phyloP scores from a whole-genome alignment of 148 eudicot genomes.

The Vaccinium vitisidaea region DNA sequence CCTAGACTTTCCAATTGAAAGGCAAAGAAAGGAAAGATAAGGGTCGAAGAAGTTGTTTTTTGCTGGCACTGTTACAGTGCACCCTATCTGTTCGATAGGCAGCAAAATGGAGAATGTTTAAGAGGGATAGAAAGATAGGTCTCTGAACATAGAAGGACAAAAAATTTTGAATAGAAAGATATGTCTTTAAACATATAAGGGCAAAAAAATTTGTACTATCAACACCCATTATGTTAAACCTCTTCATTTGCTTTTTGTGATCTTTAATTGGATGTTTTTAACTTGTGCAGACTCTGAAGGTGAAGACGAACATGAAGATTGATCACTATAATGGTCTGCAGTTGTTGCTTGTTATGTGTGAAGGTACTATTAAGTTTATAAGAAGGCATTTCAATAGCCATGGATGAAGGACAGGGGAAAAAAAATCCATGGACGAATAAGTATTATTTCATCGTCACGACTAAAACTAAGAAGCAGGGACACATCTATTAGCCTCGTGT shows the following conservation, averaged over 20 bases:
- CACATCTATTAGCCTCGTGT: not conserved
- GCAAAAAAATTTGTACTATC: not conserved
- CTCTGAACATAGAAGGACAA: not conserved
- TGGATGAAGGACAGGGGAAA: not conserved
- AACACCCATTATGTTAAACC: not conserved
- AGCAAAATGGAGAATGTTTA: not conserved
- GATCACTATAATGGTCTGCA: constrained; percentile 22
- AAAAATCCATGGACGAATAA: not conserved
- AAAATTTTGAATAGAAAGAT: not conserved
- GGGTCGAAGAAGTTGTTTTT: not conserved
- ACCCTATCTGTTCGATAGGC: not conserved
- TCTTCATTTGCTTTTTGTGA: not conserved
- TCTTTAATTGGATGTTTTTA: constrained; percentile 3
- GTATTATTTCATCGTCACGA: not conserved
- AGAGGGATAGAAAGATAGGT: not conserved
- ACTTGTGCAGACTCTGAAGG: constrained; percentile 67
- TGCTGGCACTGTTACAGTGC: not conserved
- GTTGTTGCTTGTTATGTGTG: not conserved
- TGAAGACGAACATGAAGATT: constrained; percentile 82
- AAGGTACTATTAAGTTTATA: constrained; percentile 7
- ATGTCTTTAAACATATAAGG: too few relatives aligned
- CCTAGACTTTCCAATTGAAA: not conserved
- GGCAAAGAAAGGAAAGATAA: not conserved
- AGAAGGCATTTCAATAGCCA: constrained; percentile 5
- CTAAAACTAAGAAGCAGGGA: not conserved